Conservation (phyloP, 2,329 filamentous ascomycete genomes). For the Fusarium verticillioides region DNA sequence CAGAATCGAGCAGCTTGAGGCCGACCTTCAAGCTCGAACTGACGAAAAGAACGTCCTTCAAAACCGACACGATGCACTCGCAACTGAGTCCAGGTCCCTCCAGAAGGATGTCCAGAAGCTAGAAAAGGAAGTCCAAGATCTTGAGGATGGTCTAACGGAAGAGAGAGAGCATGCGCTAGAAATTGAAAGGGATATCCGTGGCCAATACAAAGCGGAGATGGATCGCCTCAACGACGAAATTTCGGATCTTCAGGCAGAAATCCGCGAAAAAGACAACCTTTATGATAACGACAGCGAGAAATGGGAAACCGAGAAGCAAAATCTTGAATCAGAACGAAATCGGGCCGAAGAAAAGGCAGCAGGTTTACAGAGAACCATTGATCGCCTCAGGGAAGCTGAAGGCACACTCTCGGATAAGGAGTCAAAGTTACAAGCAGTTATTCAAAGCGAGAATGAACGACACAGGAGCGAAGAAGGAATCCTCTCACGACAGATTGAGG, state of each 20-base stretch:
- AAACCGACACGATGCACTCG: conserved; percentile 73
- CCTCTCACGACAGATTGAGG: conserved; percentile 78
- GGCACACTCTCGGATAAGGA: conserved; percentile 76
- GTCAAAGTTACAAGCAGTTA: conserved; percentile 71
- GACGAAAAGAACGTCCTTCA: conserved; percentile 78
- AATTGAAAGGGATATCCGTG: conserved; percentile 68
- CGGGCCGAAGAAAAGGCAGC: conserved; percentile 74
- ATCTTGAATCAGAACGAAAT: conserved; percentile 72
- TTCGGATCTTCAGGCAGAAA: conserved; percentile 70
- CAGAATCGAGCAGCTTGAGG: conserved; percentile 66
- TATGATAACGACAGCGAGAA: conserved; percentile 78
- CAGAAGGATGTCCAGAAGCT: conserved; percentile 70
- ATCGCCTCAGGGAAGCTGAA: conserved; percentile 74
- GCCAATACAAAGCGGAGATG: conserved; percentile 58
- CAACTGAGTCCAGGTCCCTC: conserved; percentile 72
- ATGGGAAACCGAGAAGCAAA: conserved; percentile 73
- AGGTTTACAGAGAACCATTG: conserved; percentile 76
- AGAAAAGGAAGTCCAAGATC: conserved; percentile 58
- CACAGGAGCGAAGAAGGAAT: conserved; percentile 77
- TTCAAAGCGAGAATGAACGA: conserved; percentile 77
- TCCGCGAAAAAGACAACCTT: conserved; percentile 75
- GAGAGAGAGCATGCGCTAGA: conserved; percentile 69
- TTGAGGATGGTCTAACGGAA: conserved; percentile 60
- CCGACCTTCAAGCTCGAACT: conserved; percentile 67
- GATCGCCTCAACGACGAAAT: conserved; percentile 68